Base-by-base conservation (phyloP, 78 protist genomes). In the Parvularia atlantis region DNA sequence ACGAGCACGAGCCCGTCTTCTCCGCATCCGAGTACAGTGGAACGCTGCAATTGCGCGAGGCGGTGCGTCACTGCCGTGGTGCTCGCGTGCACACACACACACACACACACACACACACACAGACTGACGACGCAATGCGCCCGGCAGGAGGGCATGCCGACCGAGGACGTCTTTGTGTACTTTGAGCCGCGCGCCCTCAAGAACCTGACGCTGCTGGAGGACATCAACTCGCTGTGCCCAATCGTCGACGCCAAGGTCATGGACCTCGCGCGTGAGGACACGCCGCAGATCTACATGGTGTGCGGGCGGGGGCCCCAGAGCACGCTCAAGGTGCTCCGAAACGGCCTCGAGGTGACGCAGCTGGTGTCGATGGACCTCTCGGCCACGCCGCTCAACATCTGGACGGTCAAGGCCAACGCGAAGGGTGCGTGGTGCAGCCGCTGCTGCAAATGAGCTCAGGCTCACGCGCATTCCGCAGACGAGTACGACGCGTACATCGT, bases 241-340 rank as follows among this genome's bases (percentile, higher is more conserved):
- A 22, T 93, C 14, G 3, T 84, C 26, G 97, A 89, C 57, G 41
- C 77, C 59, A 67, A 80, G 54, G 81, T 84, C 13, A 46, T 54
- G 48, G 87, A 90, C 44, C 57, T 78, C 17, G 73, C 58, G 14
- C 17, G 63, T 1, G 87, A 83, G 31, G 92, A 80, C 56, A 36
- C 85, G 16, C 83, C 89, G 0, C 91, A 91, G 52, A 26, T 91
- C 20, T 81, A 76, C 52, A 22, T 79, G 22, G 40, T 84, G 30
- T 83, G 91, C 64, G 96, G 96, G 26, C 68, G 80, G 0, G 87
- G 94, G 7, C 52, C 88, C 5, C 76, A 84, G 0, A 80, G 95
- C 35, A 60, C 88, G 20, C 35, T 96, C 28, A 83, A 92, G 20
- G 66, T 79, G 13, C 77, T 96, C n/a, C 73, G 93, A 3, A 93